These are phyloP conservation scores for Iris macrosiphon DNA, from an alignment of 106 monocot genomes.

Conservation along the genomic window DNA sequence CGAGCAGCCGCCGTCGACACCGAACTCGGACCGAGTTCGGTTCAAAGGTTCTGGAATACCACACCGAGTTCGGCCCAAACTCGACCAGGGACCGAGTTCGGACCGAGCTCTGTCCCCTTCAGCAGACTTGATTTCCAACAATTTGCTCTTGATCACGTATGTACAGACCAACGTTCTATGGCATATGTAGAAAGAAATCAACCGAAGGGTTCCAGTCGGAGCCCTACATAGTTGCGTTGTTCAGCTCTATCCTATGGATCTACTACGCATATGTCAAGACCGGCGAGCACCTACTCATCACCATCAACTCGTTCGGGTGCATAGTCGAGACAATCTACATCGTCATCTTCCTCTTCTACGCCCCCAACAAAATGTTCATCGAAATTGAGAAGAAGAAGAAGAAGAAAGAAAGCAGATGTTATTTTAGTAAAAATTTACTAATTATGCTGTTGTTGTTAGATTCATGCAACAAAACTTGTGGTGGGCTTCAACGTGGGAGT, in stretches of 20 bases:
- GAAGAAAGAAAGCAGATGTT: constrained; percentile 23
- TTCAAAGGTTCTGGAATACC: too few relatives aligned
- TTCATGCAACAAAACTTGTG: constrained; percentile 26
- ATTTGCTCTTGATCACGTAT: neutral
- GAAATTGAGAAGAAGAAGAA: too few relatives aligned
- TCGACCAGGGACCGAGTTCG: too few relatives aligned
- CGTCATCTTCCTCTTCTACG: constrained; percentile 44
- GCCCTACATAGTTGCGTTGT: constrained; percentile 53
- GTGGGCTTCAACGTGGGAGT: constrained; percentile 37
- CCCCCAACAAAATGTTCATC: constrained; percentile 12
- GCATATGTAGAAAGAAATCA: constrained; percentile 46
- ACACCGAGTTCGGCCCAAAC: too few relatives aligned
- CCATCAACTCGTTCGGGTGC: constrained; percentile 61
- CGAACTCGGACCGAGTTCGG: too few relatives aligned
- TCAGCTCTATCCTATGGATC: constrained; percentile 73
- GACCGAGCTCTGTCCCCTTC: too few relatives aligned
- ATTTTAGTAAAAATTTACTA: too few relatives aligned
- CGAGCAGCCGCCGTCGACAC: too few relatives aligned
- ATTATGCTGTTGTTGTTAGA: too few relatives aligned
- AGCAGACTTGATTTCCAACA: too few relatives aligned
- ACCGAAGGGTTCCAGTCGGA: constrained; percentile 60
- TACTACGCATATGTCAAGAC: constrained; percentile 51
- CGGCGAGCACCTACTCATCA: constrained; percentile 44
- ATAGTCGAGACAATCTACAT: constrained; percentile 63
- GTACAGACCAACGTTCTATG: constrained; percentile 54